Conservation (phyloP, 148 eudicot genomes). For the Rhododendron williamsianum region DNA sequence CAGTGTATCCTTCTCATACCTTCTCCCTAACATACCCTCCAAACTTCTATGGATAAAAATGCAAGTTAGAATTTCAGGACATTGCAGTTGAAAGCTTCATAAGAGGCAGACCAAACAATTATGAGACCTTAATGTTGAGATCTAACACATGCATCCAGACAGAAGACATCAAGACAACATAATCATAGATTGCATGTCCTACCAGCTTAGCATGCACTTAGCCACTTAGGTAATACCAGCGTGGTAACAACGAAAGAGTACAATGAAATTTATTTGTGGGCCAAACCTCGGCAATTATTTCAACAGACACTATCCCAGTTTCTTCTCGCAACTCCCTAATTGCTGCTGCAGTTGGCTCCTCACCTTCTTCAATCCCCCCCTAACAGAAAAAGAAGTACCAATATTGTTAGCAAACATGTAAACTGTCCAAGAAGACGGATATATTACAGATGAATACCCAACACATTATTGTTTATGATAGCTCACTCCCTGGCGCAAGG, state of each 20-base stretch:
- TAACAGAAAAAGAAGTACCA: conserved; percentile 13
- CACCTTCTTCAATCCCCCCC: conserved; percentile 95
- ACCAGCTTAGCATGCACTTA: background rate
- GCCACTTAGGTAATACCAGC: background rate
- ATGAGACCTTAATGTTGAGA: background rate
- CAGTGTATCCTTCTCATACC: background rate
- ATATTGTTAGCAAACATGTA: background rate
- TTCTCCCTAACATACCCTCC: background rate
- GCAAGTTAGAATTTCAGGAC: background rate
- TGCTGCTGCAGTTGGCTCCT: conserved; percentile 79
- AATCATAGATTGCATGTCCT: background rate
- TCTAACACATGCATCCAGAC: background rate
- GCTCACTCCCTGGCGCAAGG: background rate
- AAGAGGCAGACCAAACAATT: background rate
- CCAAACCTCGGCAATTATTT: conserved; percentile 77
- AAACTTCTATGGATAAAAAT: background rate
- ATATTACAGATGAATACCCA: background rate
- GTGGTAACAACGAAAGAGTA: background rate
- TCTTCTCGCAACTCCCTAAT: conserved; percentile 83
- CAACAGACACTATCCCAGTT: conserved; percentile 81
- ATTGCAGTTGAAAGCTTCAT: background rate
- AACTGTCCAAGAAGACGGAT: background rate
- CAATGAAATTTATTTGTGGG: background rate
- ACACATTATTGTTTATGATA: background rate
- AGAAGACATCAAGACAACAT: background rate